These are phyloP conservation scores for Bonia amplexicaulis DNA, from an alignment of 176 grass and related monocot genomes.

Conservation along the genomic window DNA sequence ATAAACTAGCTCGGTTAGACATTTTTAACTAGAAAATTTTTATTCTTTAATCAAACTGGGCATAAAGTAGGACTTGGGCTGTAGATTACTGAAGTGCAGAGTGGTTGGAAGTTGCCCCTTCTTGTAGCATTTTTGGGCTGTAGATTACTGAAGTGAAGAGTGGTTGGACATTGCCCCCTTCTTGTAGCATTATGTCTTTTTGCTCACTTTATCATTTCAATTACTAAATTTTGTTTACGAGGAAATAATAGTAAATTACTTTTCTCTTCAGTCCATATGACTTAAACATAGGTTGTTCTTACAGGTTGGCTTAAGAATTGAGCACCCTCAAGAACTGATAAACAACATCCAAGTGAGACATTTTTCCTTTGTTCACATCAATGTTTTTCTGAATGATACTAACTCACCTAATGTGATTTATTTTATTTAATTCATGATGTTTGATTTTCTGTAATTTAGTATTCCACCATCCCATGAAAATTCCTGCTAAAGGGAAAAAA, in stretches of 20 bases:
- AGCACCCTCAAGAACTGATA: conserved; percentile 94
- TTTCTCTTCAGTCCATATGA: conserved; percentile 8
- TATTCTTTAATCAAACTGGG: not conserved
- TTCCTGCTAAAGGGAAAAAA: not conserved
- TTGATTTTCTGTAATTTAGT: conserved; percentile 8
- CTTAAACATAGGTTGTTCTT: conserved; percentile 9
- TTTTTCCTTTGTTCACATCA: conserved; percentile 14
- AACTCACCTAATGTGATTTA: not conserved
- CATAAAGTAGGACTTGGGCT: not conserved
- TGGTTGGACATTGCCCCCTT: not conserved
- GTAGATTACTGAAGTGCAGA: no score
- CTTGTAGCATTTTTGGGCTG: not conserved
- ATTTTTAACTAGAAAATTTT: not conserved
- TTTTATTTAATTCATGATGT: conserved; percentile 14
- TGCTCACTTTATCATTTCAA: conserved; percentile 2
- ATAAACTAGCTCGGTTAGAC: not conserved
- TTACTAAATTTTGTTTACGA: not conserved
- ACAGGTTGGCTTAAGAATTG: conserved; percentile 91
- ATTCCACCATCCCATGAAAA: not conserved
- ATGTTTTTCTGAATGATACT: not conserved
- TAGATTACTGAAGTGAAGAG: not conserved
- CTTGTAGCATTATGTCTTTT: not conserved
- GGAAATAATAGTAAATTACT: conserved; percentile 15
- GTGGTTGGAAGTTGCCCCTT: no score
- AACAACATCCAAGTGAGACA: conserved; percentile 84